phyloP scores from a whole-genome alignment of 192 early-diverging fungal genomes.

The Umbelopsis vinacea region DNA sequence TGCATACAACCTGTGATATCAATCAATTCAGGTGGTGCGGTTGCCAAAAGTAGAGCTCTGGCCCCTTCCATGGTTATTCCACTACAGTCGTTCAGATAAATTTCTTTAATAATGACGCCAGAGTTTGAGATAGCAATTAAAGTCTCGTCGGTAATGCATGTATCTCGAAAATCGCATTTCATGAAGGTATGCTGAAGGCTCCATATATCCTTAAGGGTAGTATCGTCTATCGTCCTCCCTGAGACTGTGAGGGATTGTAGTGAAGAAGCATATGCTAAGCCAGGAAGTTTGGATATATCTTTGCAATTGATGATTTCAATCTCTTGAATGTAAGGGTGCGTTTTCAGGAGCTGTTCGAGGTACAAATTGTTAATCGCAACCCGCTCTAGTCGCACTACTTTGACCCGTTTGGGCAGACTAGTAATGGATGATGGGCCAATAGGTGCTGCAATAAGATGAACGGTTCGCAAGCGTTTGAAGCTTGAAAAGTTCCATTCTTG shows the following conservation, averaged over 20 bases:
- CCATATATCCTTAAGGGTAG: not conserved
- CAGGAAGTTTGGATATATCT: not conserved
- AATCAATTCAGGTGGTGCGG: not conserved
- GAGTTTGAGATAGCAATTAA: constrained; percentile 2
- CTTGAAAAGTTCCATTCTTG: constrained; percentile 8
- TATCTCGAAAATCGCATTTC: not conserved
- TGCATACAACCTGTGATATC: not conserved
- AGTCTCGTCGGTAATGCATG: not conserved
- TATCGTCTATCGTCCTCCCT: not conserved
- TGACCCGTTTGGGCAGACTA: not conserved
- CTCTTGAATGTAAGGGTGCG: not conserved
- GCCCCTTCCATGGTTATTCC: not conserved
- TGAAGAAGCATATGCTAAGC: not conserved
- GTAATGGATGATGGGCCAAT: not conserved
- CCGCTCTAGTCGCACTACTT: not conserved
- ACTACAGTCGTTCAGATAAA: not conserved
- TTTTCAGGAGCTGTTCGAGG: constrained; percentile 6
- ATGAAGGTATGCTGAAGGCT: not conserved
- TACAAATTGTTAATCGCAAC: not conserved
- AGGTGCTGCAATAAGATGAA: not conserved
- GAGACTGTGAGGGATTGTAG: not conserved
- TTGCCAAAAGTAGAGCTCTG: not conserved
- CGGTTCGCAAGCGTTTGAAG: not conserved
- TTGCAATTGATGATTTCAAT: not conserved
- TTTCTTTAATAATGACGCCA: not conserved